phyloP scores from a whole-genome alignment of 2,329 filamentous ascomycete species.

The Epichloe bromicola region DNA sequence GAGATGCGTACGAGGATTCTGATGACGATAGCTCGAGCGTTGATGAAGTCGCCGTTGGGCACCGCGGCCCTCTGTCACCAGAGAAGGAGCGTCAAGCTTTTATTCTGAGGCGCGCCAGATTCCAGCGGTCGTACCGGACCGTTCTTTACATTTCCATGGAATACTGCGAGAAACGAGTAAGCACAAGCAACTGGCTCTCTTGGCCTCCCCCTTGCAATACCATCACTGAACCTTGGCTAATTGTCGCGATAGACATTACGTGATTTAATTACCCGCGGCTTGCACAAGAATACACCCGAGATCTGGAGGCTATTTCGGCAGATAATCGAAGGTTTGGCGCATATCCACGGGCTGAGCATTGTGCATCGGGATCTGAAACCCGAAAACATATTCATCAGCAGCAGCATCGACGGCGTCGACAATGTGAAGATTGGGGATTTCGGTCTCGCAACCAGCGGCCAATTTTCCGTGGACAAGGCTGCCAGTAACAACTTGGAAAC shows the following conservation, averaged over 20 bases:
- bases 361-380: conserved; percentile 95
- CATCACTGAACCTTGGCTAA: not conserved
- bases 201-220: too few relatives aligned
- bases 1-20: conserved; percentile 33
- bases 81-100: conserved; percentile 18
- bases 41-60: conserved; percentile 17
- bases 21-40: conserved; percentile 28
- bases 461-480: conserved; percentile 51
- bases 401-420: conserved; percentile 56
- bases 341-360: conserved; percentile 83
- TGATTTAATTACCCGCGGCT: conserved; percentile 66
- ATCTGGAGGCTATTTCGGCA: conserved; percentile 87
- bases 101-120: conserved; percentile 20
- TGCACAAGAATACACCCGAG: conserved; percentile 63
- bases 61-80: conserved; percentile 15
- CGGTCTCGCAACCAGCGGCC: conserved; percentile 80
- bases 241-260: conserved; percentile 51
- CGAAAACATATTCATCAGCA: conserved; percentile 84
- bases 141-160: conserved; percentile 98
- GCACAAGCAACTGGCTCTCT: conserved; percentile 14
- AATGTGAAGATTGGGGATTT: conserved; percentile 97
- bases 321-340: conserved; percentile 74
- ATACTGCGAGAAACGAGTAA: conserved; percentile 79
- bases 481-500: conserved; percentile 29
- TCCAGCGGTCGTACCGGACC: conserved; percentile 46